These are phyloP conservation scores for Tolypocladium capitatum DNA, from an alignment of 2,329 filamentous ascomycete genomes.

Conservation along the genomic window DNA sequence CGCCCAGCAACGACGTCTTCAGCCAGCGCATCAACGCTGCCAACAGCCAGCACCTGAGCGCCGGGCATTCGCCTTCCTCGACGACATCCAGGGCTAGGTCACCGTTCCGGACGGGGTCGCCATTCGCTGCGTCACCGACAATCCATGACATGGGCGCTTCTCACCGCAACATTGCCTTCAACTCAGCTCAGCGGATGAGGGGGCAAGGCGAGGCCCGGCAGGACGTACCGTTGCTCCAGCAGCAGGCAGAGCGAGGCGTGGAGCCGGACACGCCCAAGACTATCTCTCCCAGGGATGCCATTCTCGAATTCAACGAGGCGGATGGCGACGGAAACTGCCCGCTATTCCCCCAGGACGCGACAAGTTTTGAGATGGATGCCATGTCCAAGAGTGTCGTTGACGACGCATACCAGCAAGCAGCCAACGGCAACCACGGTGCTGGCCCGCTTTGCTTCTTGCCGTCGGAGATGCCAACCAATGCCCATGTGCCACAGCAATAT, in stretches of 20 bases:
- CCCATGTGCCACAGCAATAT: slow-evolving; percentile 37
- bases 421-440: background rate
- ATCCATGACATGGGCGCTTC: slow-evolving; percentile 27
- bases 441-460: slow-evolving; percentile 10
- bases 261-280: slow-evolving; percentile 54
- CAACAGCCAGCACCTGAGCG: slow-evolving; percentile 57
- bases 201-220: slow-evolving; percentile 49
- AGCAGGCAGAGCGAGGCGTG: slow-evolving; percentile 25
- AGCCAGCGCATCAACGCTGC: slow-evolving; percentile 66
- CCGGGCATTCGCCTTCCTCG: slow-evolving; percentile 36
- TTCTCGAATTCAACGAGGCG: slow-evolving; percentile 69
- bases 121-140: slow-evolving; percentile 34
- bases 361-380: slow-evolving; percentile 28
- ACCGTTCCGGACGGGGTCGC: slow-evolving; percentile 65
- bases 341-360: slow-evolving; percentile 54
- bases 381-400: slow-evolving; percentile 21
- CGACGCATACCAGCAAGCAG: slow-evolving; percentile 6
- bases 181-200: slow-evolving; percentile 44
- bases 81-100: slow-evolving; percentile 53
- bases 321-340: slow-evolving; percentile 59
- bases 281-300: slow-evolving; percentile 86
- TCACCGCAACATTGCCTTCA: slow-evolving; percentile 21
- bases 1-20: slow-evolving; percentile 46
- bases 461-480: slow-evolving; percentile 22
- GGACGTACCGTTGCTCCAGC: slow-evolving; percentile 33